These are phyloP conservation scores for Leishmania gerbilli DNA, from an alignment of 208 protist species.

Conservation along the genomic window DNA sequence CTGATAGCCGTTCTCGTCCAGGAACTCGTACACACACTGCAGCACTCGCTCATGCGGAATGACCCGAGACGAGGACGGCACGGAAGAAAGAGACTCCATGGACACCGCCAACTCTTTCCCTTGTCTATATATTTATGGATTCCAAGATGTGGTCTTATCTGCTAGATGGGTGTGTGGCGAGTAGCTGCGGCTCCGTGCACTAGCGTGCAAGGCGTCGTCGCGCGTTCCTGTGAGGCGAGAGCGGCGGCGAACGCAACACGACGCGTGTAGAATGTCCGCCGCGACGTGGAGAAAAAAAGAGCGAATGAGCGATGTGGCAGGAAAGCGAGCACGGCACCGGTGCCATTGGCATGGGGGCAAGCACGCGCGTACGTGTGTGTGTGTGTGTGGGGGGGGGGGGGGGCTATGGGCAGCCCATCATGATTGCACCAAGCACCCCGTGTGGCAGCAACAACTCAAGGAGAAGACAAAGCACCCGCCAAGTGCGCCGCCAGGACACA, in stretches of 20 bases:
- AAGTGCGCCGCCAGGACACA: background rate
- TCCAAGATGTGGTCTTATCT: background rate
- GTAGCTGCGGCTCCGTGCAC: background rate
- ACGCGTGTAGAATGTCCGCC: background rate
- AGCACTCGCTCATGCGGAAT: constrained; percentile 70
- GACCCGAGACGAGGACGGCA: constrained; percentile 26
- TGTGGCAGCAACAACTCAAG: background rate
- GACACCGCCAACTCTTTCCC: background rate
- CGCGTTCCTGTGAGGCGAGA: background rate
- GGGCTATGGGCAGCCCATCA: background rate
- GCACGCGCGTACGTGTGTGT: no score
- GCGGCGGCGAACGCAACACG: background rate
- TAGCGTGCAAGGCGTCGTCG: background rate
- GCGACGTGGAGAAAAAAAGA: constrained; percentile 3
- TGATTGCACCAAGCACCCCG: background rate
- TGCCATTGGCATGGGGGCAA: background rate
- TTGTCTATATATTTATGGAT: background rate
- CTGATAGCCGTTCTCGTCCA: constrained; percentile 67
- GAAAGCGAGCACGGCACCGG: background rate
- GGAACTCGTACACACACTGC: constrained; percentile 69
- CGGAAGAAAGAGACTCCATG: background rate
- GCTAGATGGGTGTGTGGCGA: background rate
- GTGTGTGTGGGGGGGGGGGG: no score
- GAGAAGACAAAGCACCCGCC: background rate
- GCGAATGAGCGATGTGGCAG: background rate